Evolutionary conservation across 192 early-diverging fungal species (phyloP), one percentile per base, ranked within the genome.

Genomic region (Nowakowskiella sp.): DNA sequence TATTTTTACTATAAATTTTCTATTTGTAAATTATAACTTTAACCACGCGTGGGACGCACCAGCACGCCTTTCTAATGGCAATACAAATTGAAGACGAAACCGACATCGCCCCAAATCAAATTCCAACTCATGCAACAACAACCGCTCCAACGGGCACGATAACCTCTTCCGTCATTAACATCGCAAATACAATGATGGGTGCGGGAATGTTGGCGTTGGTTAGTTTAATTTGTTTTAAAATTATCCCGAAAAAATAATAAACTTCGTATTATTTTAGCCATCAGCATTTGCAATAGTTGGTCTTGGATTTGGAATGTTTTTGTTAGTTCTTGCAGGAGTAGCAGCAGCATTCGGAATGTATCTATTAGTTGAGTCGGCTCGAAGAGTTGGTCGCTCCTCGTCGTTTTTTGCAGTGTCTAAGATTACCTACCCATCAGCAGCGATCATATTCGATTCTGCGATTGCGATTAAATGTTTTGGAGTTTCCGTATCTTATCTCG

Each of bases 391-490:
- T 13, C 78, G 96, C 9, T 67, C 82, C 31, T 72, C 91, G 3
- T 92, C 89, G 8, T 99, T 99, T 61, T 93, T 93, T 70, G 80
- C 88, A 4, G 76, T 91, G 23, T 81, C 90, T 4, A 83, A 90
- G 58, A 75, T 94, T 42, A 97, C 96, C 1, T 99, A 91, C 65
- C 91, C 94, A 16, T 61, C 62, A 22, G 89, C 92, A 0, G 90
- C 89, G 3, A 71, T 92, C 6, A 82, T 80, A 42, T 96, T 99
- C 54, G 96, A 99, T 55, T 43, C 85, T 13, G 94, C 96, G n/a
- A 96, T 99, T 64, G 91, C 94, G 3, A 77, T 99, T 61, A 99
- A 99, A 58, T 99, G 96, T 58, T 99, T 99, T 75, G 94, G 94
- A 26, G 96, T 97, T 16, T 83, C 84, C 16, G 82, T 96, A 31